A percentile compares a stretch with the other conserved stretches of the same genome.
Conservation (phyloP, 129 eudicot genomes). For the Flaveria sonorensis region DNA sequence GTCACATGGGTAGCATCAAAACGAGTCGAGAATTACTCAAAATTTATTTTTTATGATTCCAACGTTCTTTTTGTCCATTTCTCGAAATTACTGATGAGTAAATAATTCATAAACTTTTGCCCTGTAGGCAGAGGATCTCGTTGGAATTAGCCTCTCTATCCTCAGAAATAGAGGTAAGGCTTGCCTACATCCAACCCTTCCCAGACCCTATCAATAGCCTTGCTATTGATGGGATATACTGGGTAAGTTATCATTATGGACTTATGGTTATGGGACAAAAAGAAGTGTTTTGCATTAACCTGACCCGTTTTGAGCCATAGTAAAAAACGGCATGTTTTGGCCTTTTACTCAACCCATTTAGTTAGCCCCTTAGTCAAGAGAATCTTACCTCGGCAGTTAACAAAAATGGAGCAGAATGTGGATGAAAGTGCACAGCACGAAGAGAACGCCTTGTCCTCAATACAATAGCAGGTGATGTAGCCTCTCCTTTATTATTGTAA, state of each 20-base stretch:
- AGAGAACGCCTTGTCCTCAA: conserved; percentile 89
- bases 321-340: not conserved
- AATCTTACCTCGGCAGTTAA: conserved; percentile 87
- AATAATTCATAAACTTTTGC: no score
- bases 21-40: not conserved
- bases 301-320: not conserved
- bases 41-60: not conserved
- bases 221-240: no score
- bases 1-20: conserved; percentile 10
- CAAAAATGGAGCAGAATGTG: conserved; percentile 91
- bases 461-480: conserved; percentile 66
- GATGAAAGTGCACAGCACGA: conserved; percentile 97
- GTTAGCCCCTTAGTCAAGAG: conserved; percentile 17
- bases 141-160: no score
- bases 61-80: not conserved
- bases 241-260: no score
- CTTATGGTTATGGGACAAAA: no score
- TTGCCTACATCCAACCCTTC: no score
- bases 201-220: no score
- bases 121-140: no score
- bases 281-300: not conserved
- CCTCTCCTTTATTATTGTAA: conserved; percentile 72
- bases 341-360: not conserved
- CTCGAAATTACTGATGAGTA: no score
- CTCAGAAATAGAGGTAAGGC: no score